Conservation (phyloP, 2,329 filamentous ascomycete species). For the Fusarium incarnatum region DNA sequence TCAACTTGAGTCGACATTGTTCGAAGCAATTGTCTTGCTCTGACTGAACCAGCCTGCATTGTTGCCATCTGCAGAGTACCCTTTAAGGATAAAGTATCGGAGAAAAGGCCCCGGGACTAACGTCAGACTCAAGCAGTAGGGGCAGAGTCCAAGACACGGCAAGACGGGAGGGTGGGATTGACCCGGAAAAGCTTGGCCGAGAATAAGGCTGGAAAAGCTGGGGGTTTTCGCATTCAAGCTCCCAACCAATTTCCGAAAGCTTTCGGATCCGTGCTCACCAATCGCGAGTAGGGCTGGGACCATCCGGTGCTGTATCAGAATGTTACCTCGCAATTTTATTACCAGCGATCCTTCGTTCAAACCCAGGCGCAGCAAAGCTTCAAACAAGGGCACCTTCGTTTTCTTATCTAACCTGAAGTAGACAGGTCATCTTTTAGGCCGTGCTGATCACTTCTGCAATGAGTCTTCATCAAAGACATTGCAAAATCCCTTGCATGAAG, state of each 20-base stretch:
- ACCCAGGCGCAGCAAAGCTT: neutral
- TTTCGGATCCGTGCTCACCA: neutral
- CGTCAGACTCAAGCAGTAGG: neutral
- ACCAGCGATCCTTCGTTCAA: neutral
- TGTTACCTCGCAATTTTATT: neutral
- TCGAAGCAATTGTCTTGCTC: rapidly evolving
- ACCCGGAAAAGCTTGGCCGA: neutral
- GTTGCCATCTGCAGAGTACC: neutral
- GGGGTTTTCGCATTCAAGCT: too few species aligned
- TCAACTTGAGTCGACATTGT: neutral
- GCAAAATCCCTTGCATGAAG: neutral
- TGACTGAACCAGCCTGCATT: neutral
- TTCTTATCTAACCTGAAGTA: neutral
- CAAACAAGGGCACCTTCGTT: neutral
- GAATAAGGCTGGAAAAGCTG: neutral
- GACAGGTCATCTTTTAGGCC: neutral
- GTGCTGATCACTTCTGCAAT: neutral
- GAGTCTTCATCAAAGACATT: neutral
- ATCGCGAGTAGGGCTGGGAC: neutral
- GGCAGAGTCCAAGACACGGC: neutral
- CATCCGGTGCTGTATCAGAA: neutral
- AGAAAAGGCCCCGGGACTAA: neutral
- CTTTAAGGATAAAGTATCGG: neutral
- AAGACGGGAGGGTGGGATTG: neutral
- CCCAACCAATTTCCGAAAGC: neutral